Percentiles rank a stretch among this genome's conserved stretches.
phyloP scores from a whole-genome alignment of 345 rosid species.

The Murraya koenigii region DNA sequence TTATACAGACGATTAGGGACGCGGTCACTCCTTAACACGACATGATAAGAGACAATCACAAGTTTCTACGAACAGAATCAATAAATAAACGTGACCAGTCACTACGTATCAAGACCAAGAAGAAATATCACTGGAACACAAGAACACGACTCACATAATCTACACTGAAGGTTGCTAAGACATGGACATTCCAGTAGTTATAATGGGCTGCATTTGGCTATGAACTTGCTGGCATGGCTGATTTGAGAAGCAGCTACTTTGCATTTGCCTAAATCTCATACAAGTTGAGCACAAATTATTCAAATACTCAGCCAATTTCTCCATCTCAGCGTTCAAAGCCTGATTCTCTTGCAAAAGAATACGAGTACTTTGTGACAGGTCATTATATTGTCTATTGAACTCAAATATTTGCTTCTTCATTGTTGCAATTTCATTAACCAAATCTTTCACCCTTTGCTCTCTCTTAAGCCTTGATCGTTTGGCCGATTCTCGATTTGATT shows the following conservation, averaged over 20 bases:
- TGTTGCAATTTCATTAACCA: conserved; percentile 46
- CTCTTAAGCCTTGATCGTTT: conserved; percentile 69
- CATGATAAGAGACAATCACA: not conserved
- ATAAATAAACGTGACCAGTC: not conserved
- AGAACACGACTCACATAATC: not conserved
- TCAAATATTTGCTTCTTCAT: conserved; percentile 44
- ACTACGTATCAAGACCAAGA: not conserved
- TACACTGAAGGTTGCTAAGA: conserved; percentile 1
- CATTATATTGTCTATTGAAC: conserved; percentile 19
- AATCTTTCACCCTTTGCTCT: conserved; percentile 47
- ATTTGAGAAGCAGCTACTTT: conserved; percentile 1
- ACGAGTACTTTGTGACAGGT: conserved; percentile 13
- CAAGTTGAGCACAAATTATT: conserved; percentile 25
- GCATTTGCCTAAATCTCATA: conserved; percentile 15
- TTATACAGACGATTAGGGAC: too few relatives aligned
- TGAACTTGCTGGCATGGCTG: conserved; percentile 32
- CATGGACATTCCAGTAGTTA: conserved; percentile 21
- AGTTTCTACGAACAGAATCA: not conserved
- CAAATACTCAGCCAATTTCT: conserved; percentile 31
- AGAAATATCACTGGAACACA: not conserved
- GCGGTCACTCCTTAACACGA: too few relatives aligned
- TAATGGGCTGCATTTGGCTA: conserved; percentile 23
- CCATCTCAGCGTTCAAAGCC: conserved; percentile 35
- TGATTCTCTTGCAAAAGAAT: conserved; percentile 42
- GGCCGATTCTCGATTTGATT: conserved; percentile 76